Evolutionary conservation across 495 filamentous ascomycete species (phyloP), one percentile per base, ranked within the genome.

Genomic region (Lasiosphaeria ovina): DNA sequence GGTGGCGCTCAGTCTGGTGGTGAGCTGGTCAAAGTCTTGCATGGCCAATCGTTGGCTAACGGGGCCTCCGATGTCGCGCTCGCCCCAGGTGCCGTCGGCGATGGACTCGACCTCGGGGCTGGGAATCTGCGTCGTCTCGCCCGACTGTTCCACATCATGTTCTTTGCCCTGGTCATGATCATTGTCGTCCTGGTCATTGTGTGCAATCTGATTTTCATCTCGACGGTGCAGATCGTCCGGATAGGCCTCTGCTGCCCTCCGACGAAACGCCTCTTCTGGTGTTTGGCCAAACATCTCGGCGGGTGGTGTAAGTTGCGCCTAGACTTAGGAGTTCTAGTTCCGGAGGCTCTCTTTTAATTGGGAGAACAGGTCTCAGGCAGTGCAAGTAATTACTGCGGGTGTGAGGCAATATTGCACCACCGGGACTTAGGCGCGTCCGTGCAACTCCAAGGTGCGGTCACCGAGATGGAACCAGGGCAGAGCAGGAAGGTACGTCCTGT

Each of bases 11-110:
- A 66, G 48, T 0, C 57, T 83, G 60, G 79, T 76, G 34, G 84
- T 80, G 71, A 94, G 81, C 4, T 83, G 83, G 57, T 90, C 84
- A 58, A 85, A 87, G 48, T 92, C 85, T 56, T 87, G 84, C 83
- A 89, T 87, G 24, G 90, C 89, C 54, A 77, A 71, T 14, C 75
- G 75, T 55, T 85, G 79, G 66, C 80, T 84, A 61, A 90, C 82
- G 6, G 83, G 83, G 10, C 83, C 83, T 12, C 88, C 87, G 35
- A 73, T 67, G 66, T 89, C 84, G 32, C 83, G 76, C 68, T 94
- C 90, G 32, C 90, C 90, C 90, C 90, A 94, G 17, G 84, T 87
- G 48, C 88, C 88, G 34, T 85, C 79, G 44, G 24, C 56, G 6
- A 33, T 32, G 3, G 59, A 54, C 10, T 16, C 5, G n/a, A 34